These are phyloP conservation scores for Verticillium nonalfalfae DNA, from an alignment of 2,329 filamentous ascomycete species.

Conservation along the genomic window DNA sequence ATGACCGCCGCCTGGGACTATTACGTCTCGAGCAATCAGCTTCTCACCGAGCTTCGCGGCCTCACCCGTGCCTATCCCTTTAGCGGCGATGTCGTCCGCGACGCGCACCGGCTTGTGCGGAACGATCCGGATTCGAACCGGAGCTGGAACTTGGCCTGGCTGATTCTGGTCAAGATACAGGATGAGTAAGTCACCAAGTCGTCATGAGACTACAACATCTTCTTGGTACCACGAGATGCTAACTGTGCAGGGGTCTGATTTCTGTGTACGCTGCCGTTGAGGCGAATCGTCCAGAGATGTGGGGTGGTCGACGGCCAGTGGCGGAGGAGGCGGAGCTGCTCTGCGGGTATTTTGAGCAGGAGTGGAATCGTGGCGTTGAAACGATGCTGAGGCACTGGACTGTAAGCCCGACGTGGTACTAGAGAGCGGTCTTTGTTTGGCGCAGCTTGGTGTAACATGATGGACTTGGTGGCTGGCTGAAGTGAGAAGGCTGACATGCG, in stretches of 20 bases:
- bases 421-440: neutral
- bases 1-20: slow-evolving; percentile 68
- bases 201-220: neutral
- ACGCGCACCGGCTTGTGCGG: slow-evolving; percentile 58
- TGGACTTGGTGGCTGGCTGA: neutral
- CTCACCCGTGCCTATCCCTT: slow-evolving; percentile 64
- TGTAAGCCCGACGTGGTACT: slow-evolving; percentile 45
- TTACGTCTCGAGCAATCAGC: slow-evolving; percentile 64
- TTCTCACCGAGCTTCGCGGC: slow-evolving; percentile 63
- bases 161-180: slow-evolving; percentile 60
- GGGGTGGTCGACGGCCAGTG: slow-evolving; percentile 54
- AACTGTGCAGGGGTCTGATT: slow-evolving; percentile 46
- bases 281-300: slow-evolving; percentile 61
- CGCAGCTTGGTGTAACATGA: neutral
- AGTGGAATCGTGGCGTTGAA: slow-evolving; percentile 60
- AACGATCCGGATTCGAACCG: slow-evolving; percentile 58
- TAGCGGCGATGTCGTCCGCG: slow-evolving; percentile 55
- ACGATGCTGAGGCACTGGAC: slow-evolving; percentile 67
- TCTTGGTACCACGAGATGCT: neutral
- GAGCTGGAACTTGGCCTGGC: slow-evolving; percentile 73
- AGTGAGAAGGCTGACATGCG: too few relatives aligned
- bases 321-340: slow-evolving; percentile 52
- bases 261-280: slow-evolving; percentile 54
- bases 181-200: slow-evolving; percentile 46
- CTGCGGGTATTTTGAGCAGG: slow-evolving; percentile 54